Evolutionary conservation across 306 rosid genomes (phyloP), one percentile per base, ranked within the genome.

Genomic region (Mimosa pudica): DNA sequence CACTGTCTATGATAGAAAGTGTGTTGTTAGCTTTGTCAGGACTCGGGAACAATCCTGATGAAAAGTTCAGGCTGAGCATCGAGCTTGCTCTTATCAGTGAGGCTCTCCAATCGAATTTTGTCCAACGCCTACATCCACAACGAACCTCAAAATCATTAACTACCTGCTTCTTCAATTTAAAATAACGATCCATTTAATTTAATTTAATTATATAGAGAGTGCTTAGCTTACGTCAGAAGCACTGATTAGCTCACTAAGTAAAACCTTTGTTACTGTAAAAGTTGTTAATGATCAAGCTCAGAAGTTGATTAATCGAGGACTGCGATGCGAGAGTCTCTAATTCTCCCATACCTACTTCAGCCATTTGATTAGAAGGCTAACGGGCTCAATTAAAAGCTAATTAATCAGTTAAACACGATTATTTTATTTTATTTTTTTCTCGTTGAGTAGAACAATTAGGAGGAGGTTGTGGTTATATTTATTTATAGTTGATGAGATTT

Each of bases 221-320:
- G 0, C 30, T 24, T 4, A n/a, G 33, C 48, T 52, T 61, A 88
- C 93, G 72, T 89, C 91, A 7, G 93, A 89, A 5, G 93, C 79
- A 16, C 91, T 89, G 63, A 89, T 82, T 2, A 89, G 12, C 30
- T 89, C 93, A 11, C 91, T 89, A 35, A 89, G 93, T 85, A 89
- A 89, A 30, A 89, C 85, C 88, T 89, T 89, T 89, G 86, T 89
- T 89, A 73, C 87, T 89, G 66, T 89, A 89, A 69, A 89, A 89
- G 6, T 88, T 89, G 74, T 89, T 89, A 74, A 89, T 87, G 88
- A 89, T 89, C 83, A 89, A 82, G 72, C 91, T 85, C 16, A 89
- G 86, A 33, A 89, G 90, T 73, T 89, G 92, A 83, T 87, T 87
- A 62, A 87, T 89, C 86, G 87, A 90, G 3, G 89, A 90, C 63